Percentiles rank a stretch among this genome's conserved stretches.
Conservation (phyloP, 2,329 filamentous ascomycete species). For the Chaetomium olivaceum region DNA sequence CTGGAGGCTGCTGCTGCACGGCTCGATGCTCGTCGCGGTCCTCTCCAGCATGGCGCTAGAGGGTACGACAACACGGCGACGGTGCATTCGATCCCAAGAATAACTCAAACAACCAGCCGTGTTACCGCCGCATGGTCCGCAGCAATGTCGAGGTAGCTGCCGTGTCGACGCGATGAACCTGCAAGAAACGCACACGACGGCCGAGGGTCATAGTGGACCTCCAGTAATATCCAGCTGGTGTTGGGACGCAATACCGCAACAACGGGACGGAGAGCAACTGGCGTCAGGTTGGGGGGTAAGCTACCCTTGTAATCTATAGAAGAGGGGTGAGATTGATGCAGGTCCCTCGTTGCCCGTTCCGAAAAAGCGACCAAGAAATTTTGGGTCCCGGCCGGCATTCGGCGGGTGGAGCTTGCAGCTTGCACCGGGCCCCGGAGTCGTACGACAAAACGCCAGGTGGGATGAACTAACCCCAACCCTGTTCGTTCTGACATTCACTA, state of each 20-base stretch:
- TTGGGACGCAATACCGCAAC: background rate
- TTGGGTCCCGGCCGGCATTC: conserved; percentile 11
- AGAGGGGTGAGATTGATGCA: background rate
- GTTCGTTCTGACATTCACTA: background rate
- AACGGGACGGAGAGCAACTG: background rate
- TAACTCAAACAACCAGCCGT: background rate
- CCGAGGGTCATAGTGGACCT: background rate
- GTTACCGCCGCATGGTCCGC: conserved; percentile 14
- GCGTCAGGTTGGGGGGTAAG: background rate
- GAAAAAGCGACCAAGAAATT: conserved; percentile 11
- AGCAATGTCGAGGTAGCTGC: conserved; percentile 1
- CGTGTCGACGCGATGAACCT: background rate
- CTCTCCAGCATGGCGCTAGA: conserved; percentile 57
- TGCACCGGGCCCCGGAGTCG: background rate
- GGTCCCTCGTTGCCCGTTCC: background rate
- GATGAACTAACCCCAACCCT: conserved; percentile 9
- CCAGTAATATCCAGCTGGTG: background rate
- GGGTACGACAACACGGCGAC: conserved; percentile 7
- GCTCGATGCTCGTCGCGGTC: conserved; percentile 57
- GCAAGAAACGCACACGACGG: background rate
- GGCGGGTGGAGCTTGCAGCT: conserved; percentile 10
- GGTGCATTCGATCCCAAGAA: conserved; percentile 12
- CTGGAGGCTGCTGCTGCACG: conserved; percentile 55
- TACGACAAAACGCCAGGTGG: background rate
- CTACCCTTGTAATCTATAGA: background rate